Evolutionary conservation across 1,284 basidiomycete genomes (phyloP), one percentile per base, ranked within the genome.

Genomic region (Bjerkandera adusta): DNA sequence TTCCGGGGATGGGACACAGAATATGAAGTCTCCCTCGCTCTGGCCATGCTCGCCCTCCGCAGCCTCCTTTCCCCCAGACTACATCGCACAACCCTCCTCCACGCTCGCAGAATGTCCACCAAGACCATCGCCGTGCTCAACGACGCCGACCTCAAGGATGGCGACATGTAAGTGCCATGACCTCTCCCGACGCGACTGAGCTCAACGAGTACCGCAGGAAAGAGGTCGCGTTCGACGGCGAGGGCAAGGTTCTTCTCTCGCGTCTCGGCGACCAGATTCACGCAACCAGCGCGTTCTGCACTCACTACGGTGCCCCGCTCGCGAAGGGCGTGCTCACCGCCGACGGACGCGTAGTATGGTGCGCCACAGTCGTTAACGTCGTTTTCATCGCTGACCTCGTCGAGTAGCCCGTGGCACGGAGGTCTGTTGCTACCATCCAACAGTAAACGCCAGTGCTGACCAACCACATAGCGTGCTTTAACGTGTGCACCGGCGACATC

Each of bases 221-320:
- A 65, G 81, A 93, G 60, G 89, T 96, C 40, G 73, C 77, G 7
- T 93, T 95, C 63, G 86, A 77, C 63, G 64, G 59, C n/a, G 71
- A 82, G 15, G 90, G 89, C 38, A 90, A 91, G 66, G 83, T 94
- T 29, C 73, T 96, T 10, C 66, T 96, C 12, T 86, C 87, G 49
- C 85, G 86, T 48, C 67, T 95, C 21, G 84, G 84, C 20, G 83
- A 88, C 58, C 79, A 85, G 51, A 68, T 85, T 5, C 73, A 85
- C 60, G 92, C 92, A 3, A 95, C 89, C 0, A 87, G 85, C 52
- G 87, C 88, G 12, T 89, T 83, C 68, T 96, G 92, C 69, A 94
- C 92, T 3, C 92, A 95, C 66, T 92, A 91, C 60, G 90, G 90
- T 11, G 88, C 90, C 1, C 86, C 84, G 7, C 73, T 94, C n/a